Base-by-base conservation (phyloP, 192 early-diverging fungal species). In the Linnemannia elongata region DNA sequence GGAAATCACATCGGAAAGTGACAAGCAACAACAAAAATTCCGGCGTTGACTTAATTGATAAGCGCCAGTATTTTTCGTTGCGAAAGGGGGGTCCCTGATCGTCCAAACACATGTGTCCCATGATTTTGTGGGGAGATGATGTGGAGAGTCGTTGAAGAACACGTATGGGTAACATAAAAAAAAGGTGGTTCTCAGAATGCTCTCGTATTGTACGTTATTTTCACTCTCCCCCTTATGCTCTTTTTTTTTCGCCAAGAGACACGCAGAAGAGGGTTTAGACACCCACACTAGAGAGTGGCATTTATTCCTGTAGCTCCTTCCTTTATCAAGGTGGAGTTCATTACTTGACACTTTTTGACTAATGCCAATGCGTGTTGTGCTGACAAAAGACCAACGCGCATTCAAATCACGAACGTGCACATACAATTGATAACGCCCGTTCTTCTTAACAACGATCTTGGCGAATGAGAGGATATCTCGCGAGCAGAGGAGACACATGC, bases 91-190 rank as follows among this genome's bases (percentile, higher is more conserved):
- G 60, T 66, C 30, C 60, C 60, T 66, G 60, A 66, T 66, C 60
- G 30, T 27, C 60, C 60, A 66, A 66, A 66, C 60, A 66, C 60
- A 63, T 63, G 60, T 63, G 60, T 66, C 12, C 30, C 1, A 66
- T 66, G 60, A 66, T 33, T 33, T 66, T 66, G 60, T 66, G 60
- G 60, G 60, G 60, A 66, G 60, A 30, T 8, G 60, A 30, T 66
- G 60, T 66, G 60, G 60, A 66, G 60, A 45, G 44, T 45, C 1
- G 12, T 66, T 33, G 30, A 24, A 15, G 24, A 27, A 9, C n/a
- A 66, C 27, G 60, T 66, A 66, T 33, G 13, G 13, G 30, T 10
- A 30, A 66, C 12, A 12, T 12, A 60, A 60, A n/a, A 27, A 60
- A 8, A 60, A 60, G 49, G 20, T 52, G 49, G 49, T 60, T 60